These are phyloP conservation scores for Phytopythium aichiense DNA, from an alignment of 352 stramenopile species.

Conservation along the genomic window DNA sequence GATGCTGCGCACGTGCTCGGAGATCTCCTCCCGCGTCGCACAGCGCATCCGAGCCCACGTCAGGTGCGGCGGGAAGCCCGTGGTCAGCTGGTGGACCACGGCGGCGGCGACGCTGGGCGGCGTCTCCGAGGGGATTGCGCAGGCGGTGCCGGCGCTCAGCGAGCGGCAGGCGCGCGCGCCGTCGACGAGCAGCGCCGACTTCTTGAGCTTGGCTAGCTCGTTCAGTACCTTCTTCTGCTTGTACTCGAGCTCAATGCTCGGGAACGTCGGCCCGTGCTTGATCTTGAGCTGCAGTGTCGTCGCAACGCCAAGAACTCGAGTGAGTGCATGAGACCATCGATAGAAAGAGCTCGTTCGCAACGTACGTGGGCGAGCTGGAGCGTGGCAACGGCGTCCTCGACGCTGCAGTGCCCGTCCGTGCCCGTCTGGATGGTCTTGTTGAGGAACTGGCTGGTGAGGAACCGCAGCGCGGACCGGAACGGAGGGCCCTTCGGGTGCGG, in stretches of 20 bases:
- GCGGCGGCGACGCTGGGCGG: conserved; percentile 42
- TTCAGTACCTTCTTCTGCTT: conserved; percentile 77
- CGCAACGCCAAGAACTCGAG: too few relatives aligned
- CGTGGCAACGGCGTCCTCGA: conserved; percentile 75
- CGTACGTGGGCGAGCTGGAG: conserved; percentile 58
- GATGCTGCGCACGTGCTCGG: conserved; percentile 29
- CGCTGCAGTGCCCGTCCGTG: conserved; percentile 70
- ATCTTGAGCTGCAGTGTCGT: conserved; percentile 52
- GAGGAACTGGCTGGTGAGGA: conserved; percentile 68
- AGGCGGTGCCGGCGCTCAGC: conserved; percentile 56
- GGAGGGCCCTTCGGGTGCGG: conserved; percentile 73
- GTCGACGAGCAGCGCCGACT: conserved; percentile 77
- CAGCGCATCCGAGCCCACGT: conserved; percentile 67
- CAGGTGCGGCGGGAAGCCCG: conserved; percentile 73
- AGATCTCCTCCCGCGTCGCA: conserved; percentile 38
- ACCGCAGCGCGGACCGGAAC: conserved; percentile 74
- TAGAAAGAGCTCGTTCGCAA: neutral
- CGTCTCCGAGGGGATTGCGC: conserved; percentile 50
- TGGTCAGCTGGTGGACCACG: conserved; percentile 76
- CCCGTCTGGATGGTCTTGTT: conserved; percentile 70
- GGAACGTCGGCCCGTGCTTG: conserved; percentile 69
- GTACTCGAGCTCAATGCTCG: conserved; percentile 63
- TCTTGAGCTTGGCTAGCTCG: conserved; percentile 65
- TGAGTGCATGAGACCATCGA: neutral
- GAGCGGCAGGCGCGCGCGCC: conserved; percentile 55